Conservation (phyloP, 139 green algal species). For the Mesostigma viride region DNA sequence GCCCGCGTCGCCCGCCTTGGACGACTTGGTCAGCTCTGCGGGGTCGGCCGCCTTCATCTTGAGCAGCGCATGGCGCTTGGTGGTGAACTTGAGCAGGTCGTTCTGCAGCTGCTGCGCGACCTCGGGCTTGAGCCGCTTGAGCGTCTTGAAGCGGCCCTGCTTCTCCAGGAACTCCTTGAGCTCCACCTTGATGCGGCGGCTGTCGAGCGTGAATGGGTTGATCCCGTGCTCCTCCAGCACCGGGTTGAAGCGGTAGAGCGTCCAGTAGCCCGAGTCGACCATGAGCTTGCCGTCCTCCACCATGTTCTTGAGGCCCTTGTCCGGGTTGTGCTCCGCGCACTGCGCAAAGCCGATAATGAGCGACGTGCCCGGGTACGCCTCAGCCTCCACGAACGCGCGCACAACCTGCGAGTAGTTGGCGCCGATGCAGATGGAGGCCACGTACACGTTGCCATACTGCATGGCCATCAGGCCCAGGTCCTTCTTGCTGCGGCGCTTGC, state of each 20-base stretch:
- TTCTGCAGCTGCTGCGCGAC: background rate
- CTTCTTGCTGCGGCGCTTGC: constrained; percentile 49
- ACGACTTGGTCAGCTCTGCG: no score
- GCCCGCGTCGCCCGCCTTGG: no score
- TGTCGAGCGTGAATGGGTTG: background rate
- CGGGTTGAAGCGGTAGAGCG: constrained; percentile 31
- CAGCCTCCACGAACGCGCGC: constrained; percentile 38
- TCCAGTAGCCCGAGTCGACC: constrained; percentile 42
- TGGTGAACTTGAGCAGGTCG: no score
- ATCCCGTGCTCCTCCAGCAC: background rate
- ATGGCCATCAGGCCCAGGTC: constrained; percentile 35
- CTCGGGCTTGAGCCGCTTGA: background rate
- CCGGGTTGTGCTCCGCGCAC: constrained; percentile 33
- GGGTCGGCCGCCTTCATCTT: no score
- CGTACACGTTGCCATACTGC: constrained; percentile 45
- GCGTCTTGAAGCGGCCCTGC: background rate
- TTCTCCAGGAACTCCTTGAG: background rate
- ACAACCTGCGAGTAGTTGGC: constrained; percentile 46
- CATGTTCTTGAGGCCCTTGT: constrained; percentile 31
- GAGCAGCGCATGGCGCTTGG: no score
- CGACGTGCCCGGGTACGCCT: constrained; percentile 36
- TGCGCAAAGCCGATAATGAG: constrained; percentile 42
- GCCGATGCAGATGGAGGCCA: constrained; percentile 37
- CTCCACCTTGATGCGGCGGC: background rate
- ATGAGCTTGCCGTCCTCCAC: constrained; percentile 32